Conservation (phyloP, 1,284 basidiomycete species). For the Apiotrichum brassicae region DNA sequence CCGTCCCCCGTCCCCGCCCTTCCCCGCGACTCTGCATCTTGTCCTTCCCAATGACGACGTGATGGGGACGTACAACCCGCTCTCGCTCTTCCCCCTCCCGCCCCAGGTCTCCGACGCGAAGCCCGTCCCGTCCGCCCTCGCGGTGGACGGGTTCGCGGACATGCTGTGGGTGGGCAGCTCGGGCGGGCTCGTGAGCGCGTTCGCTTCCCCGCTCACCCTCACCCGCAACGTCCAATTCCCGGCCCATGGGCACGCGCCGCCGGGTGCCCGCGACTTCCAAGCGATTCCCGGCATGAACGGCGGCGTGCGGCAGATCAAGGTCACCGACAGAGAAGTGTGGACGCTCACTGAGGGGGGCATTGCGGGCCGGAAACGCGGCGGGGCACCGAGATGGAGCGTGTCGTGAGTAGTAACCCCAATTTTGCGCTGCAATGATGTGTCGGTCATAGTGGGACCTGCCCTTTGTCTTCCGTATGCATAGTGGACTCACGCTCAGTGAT, state of each 20-base stretch:
- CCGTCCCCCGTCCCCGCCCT: neutral
- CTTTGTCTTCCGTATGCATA: no score
- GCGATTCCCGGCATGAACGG: slow-evolving; percentile 11
- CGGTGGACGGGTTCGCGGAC: slow-evolving; percentile 85
- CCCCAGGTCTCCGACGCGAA: slow-evolving; percentile 33
- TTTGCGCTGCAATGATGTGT: no score
- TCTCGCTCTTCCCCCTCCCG: slow-evolving; percentile 44
- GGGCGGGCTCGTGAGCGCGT: slow-evolving; percentile 65
- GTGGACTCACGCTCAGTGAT: slow-evolving; percentile 24
- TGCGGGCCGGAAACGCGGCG: slow-evolving; percentile 43
- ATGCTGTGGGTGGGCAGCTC: slow-evolving; percentile 79
- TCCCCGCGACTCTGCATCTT: slow-evolving; percentile 8
- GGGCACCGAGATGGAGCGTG: slow-evolving; percentile 44
- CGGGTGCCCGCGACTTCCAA: slow-evolving; percentile 35
- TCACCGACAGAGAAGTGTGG: slow-evolving; percentile 67
- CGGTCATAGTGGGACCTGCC: no score
- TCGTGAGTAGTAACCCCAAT: slow-evolving; percentile 23
- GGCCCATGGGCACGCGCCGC: slow-evolving; percentile 49
- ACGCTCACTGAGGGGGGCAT: slow-evolving; percentile 45
- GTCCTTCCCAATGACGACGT: no score
- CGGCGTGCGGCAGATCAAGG: slow-evolving; percentile 61
- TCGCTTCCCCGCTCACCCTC: slow-evolving; percentile 55
- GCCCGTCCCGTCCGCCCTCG: slow-evolving; percentile 56
- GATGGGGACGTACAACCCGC: slow-evolving; percentile 39
- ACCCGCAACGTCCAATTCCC: slow-evolving; percentile 64